Percentiles rank a stretch among this genome's conserved stretches.
These are phyloP conservation scores for Fusarium nodosum DNA, from an alignment of 2,329 filamentous ascomycete genomes.

Conservation along the genomic window DNA sequence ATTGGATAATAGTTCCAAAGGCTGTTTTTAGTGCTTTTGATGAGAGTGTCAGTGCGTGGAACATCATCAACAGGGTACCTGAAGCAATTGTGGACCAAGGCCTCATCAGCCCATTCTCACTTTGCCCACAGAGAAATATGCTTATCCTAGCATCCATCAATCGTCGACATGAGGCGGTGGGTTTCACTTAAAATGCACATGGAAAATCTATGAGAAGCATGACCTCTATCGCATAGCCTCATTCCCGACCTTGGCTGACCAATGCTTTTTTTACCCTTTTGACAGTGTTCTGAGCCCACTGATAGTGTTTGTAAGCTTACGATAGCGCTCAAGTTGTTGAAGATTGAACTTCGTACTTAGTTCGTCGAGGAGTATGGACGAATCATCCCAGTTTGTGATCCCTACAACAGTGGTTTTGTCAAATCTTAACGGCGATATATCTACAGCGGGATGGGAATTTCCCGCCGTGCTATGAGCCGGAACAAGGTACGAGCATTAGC, in stretches of 20 bases:
- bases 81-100: constrained; percentile 4
- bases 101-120: neutral
- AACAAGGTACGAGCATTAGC: neutral
- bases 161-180: neutral
- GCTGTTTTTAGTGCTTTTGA: neutral
- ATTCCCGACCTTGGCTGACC: no score
- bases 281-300: neutral
- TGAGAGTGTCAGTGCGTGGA: neutral
- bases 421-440: neutral
- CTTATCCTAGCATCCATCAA: neutral
- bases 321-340: neutral
- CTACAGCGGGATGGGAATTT: neutral
- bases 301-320: neutral
- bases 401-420: neutral
- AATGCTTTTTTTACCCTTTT: neutral
- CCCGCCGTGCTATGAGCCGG: no score
- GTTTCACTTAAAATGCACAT: neutral
- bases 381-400: neutral
- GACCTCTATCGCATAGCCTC: no score
- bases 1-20: neutral
- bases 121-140: neutral
- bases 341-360: neutral
- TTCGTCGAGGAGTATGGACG: no score
- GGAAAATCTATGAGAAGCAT: neutral
- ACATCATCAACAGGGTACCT: neutral